Evolutionary conservation across 306 rosid species (phyloP), one percentile per base, ranked within the genome.

Genomic region (Citrullus mucosospermus): DNA sequence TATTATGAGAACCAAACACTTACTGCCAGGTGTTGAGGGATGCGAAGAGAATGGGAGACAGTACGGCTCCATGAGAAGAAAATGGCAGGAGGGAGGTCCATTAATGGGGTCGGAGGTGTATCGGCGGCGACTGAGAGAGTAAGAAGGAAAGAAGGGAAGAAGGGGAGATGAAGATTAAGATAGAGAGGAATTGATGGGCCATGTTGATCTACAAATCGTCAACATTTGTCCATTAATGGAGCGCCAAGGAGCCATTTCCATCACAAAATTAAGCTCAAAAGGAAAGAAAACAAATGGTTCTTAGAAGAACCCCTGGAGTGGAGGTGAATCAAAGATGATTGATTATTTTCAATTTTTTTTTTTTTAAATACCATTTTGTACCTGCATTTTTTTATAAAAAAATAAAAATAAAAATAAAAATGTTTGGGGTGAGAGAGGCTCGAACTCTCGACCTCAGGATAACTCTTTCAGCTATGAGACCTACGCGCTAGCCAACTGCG

Each of bases 61-160:
- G 84, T 81, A 81, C 86, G 87, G 58, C 85, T 85, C 93, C 98
- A 88, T 22, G 87, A 86, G 68, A 92, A 78, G 59, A 91, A 82
- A 76, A 88, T 87, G 78, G 87, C 82, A 84, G 84, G 80, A 38
- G 77, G 80, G 55, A 81, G 56, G 85, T 85, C 92, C 92, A 87
- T 85, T 12, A 70, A 18, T 70, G 76, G 56, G 56, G 7, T 70
- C 56, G 76, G 17, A 46, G 76, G n/a, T 70, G n/a, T 13, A 25
- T 66, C 51, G 73, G 51, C 51, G 16, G 72, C 8, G 72, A 32
- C 36, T 32, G 36, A 3, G 36, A 39, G 34, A 41, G 75, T n/a
- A 28, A 41, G 75, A 68, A 41, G 75, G 30, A 68, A 39, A 20
- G 5, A 39, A 41, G 18, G 30, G 12, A 46, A 70, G 43, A 72